Percentiles rank a stretch among this genome's conserved stretches.
Evolutionary conservation across 169 alveolate genomes (phyloP).

Genomic region (Cystoisospora suis): DNA sequence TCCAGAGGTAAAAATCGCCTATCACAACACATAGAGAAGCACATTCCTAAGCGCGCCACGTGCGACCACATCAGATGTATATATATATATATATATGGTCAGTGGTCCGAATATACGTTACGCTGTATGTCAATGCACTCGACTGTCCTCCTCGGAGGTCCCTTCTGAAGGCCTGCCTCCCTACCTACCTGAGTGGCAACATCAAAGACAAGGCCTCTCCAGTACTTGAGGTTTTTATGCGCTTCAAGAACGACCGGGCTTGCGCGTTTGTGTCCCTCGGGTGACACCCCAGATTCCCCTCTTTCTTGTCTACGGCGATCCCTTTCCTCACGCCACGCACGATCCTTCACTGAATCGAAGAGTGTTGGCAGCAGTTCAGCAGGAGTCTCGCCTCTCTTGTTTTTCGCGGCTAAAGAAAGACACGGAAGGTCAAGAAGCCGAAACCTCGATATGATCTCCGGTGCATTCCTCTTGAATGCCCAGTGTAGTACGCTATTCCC

Average conservation of each 20-base stretch:
- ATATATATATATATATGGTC: no score
- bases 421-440: conserved; percentile 29
- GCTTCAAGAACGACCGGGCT: neutral
- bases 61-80: no score
- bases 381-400: conserved; percentile 53
- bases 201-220: conserved; percentile 61
- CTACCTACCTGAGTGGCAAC: conserved; percentile 59
- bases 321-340: no score
- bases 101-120: no score
- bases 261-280: neutral
- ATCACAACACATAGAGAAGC: no score
- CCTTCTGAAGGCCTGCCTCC: no score
- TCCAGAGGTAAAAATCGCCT: no score
- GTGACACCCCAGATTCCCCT: no score
- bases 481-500: conserved; percentile 20
- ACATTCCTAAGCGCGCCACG: no score
- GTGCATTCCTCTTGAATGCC: conserved; percentile 47
- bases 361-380: conserved; percentile 56
- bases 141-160: no score
- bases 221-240: conserved; percentile 18
- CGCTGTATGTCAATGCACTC: no score
- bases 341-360: conserved; percentile 32
- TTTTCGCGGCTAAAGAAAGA: conserved; percentile 47
- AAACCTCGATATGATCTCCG: conserved; percentile 49
- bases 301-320: no score